A percentile compares a stretch with the other conserved stretches of the same genome.
Conservation (phyloP, 2,329 filamentous ascomycete genomes). For the Xylaria sp. region DNA sequence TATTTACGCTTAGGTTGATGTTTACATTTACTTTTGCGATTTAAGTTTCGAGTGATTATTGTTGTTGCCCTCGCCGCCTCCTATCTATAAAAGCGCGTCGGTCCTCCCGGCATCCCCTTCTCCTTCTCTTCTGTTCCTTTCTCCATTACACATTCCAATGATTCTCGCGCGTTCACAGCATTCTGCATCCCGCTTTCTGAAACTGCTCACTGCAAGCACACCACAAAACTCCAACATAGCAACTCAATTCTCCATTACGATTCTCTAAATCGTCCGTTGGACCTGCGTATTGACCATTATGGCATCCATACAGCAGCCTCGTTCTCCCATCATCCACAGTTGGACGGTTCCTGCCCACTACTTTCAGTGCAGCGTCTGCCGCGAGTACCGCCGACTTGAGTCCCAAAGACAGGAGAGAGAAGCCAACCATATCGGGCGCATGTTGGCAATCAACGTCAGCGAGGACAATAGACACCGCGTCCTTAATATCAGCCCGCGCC, state of each 20-base stretch:
- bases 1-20: slow-evolving; percentile 3
- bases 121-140: background rate
- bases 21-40: background rate
- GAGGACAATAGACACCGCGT: background rate
- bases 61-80: background rate
- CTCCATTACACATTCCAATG: background rate
- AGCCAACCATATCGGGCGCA: background rate
- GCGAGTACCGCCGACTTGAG: background rate
- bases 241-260: background rate
- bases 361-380: slow-evolving; percentile 9
- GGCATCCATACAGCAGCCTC: slow-evolving; percentile 6
- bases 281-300: slow-evolving; percentile 30
- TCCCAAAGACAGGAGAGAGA: background rate
- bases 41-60: slow-evolving; percentile 4
- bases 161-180: background rate
- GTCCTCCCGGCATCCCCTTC: background rate
- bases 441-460: background rate
- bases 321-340: background rate
- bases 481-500: slow-evolving; percentile 6
- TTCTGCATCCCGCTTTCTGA: background rate
- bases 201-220: background rate
- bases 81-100: background rate
- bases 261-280: background rate
- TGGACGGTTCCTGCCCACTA: slow-evolving; percentile 29
- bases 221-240: background rate